Percentiles rank a stretch among this genome's conserved stretches.
Conservation (phyloP, 2,329 filamentous ascomycete genomes). For the Claviceps fusiformis region DNA sequence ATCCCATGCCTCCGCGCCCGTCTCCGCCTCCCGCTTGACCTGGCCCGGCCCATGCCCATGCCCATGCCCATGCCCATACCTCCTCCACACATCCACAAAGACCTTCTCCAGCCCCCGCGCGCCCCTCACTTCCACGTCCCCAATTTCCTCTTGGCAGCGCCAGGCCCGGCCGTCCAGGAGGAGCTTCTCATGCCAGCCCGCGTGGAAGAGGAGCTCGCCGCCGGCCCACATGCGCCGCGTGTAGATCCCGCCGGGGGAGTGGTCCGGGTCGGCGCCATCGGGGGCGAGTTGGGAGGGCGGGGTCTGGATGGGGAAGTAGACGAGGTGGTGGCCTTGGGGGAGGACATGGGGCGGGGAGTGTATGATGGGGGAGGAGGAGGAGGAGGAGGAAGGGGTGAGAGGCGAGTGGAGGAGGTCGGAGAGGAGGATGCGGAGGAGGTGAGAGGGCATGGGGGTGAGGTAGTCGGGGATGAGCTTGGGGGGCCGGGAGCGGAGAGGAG, state of each 20-base stretch:
- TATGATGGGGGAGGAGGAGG: constrained; percentile 7
- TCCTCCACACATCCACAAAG: constrained; percentile 37
- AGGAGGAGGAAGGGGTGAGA: background rate
- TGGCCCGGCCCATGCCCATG: background rate
- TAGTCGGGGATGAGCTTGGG: constrained; percentile 28
- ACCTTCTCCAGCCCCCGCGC: constrained; percentile 27
- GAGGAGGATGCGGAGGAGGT: constrained; percentile 52
- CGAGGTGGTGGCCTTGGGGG: constrained; percentile 63
- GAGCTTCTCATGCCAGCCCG: constrained; percentile 17
- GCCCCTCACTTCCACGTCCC: constrained; percentile 22
- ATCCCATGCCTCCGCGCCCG: constrained; percentile 11
- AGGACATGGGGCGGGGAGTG: constrained; percentile 22
- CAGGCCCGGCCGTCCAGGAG: constrained; percentile 25
- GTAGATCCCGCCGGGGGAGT: constrained; percentile 61
- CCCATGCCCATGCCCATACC: constrained; percentile 22
- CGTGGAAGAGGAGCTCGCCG: constrained; percentile 49
- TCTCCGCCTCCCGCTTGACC: background rate
- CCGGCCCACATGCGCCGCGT: constrained; percentile 79
- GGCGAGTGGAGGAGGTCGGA: constrained; percentile 32
- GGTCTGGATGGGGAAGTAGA: constrained; percentile 70
- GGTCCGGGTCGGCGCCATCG: constrained; percentile 74
- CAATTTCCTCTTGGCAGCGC: constrained; percentile 33
- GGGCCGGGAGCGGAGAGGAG: background rate
- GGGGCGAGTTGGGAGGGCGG: constrained; percentile 48
- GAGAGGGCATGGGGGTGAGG: constrained; percentile 44